Evolutionary conservation across 1,284 basidiomycete species (phyloP), one percentile per base, ranked within the genome.

Genomic region (Erythrobasidium hasegawianum): DNA sequence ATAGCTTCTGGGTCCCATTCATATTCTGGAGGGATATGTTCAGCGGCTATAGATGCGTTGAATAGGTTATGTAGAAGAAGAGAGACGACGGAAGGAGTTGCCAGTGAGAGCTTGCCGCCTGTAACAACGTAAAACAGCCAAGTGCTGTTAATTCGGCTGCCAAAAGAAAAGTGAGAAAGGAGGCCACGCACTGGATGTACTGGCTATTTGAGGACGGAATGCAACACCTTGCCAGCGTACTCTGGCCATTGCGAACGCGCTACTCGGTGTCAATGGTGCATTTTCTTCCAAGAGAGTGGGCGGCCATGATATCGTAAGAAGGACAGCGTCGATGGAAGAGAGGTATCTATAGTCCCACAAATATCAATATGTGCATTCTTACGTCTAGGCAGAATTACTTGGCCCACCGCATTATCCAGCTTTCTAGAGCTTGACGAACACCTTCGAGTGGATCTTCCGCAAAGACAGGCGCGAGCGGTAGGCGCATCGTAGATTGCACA

Each of bases 1-100:
- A 50, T 54, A 43, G 39, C 70, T 1, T 69, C 88, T 70, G 92
- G 86, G 75, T 96, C 89, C 73, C 95, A 97, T 69, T 87, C 84
- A 85, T 88, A 97, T 54, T 88, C 86, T 22, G 78, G 81, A 2
- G 86, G 90, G 74, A 98, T 90, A 77, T 98, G 95, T 74, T 90
- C 85, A 60, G 90, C 85, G 0, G 93, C 91, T 77, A 98, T 97
- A 8, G 92, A 94, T 14, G 92, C 90, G 77, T 98, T 98, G 82
- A 98, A 98, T 7, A 91, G 95, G 61, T 87, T 87, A 74, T 96
- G 90, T 3, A 97, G 82, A 59, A 98, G 87, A 11, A 98, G 81
- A 0, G 93, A 92, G 61, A 98, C 83, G 75, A 97, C 95, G 68
- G 95, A 93, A 0, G 95, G 93, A 0, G 93, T 96, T 67, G 86